Conservation (phyloP, 805 yeast genomes). For the Sugiyamaella chiloensis region DNA sequence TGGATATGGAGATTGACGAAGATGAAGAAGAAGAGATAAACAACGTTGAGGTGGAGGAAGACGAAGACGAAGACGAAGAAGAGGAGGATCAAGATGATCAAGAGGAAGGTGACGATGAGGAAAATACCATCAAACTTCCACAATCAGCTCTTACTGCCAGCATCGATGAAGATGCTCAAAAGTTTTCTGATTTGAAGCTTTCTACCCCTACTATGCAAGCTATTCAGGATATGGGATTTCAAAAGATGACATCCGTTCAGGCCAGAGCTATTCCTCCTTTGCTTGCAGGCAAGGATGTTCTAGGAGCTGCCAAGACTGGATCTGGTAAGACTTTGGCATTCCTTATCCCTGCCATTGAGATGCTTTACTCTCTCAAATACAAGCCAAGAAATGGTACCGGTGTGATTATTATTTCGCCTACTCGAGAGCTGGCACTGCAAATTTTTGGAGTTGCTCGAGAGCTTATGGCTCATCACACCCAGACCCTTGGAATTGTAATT, state of each 20-base stretch:
- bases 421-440: constrained; percentile 96
- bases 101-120: constrained; percentile 11
- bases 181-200: constrained; percentile 55
- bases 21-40: constrained; percentile 26
- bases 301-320: constrained; percentile 99
- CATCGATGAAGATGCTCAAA: constrained; percentile 2
- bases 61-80: constrained; percentile 29
- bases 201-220: constrained; percentile 83
- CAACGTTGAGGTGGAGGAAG: constrained; percentile 26
- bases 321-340: constrained; percentile 98
- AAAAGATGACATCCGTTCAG: constrained; percentile 90
- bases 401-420: constrained; percentile 92
- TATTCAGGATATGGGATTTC: constrained; percentile 83
- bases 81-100: constrained; percentile 28
- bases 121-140: not conserved
- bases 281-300: constrained; percentile 92
- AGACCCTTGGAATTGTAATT: constrained; percentile 93
- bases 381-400: constrained; percentile 99
- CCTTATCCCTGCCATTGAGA: constrained; percentile 90
- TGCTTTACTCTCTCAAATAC: constrained; percentile 83
- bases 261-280: constrained; percentile 95
- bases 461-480: constrained; percentile 83
- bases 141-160: not conserved
- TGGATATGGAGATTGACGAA: constrained; percentile 26
- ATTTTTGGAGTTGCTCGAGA: constrained; percentile 98